Conservation (phyloP, 73 alveolate species). For the Chromera velia region DNA sequence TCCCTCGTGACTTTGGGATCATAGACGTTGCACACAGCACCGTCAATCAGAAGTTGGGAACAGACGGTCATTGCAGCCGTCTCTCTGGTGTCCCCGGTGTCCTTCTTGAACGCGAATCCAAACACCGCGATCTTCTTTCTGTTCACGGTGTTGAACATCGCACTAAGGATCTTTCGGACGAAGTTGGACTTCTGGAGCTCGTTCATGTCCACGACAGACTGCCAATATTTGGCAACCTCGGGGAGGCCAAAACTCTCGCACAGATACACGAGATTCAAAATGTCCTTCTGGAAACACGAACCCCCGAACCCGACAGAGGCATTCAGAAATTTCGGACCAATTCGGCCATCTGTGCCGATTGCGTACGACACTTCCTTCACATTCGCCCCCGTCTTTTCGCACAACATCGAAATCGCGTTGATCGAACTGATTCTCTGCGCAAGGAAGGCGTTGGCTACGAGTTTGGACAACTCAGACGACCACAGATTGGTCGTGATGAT, state of each 20-base stretch:
- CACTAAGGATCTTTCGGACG: slow-evolving; percentile 19
- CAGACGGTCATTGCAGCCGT: slow-evolving; percentile 51
- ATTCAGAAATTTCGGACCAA: slow-evolving; percentile 75
- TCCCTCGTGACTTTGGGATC: slow-evolving; percentile 62
- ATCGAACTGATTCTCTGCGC: slow-evolving; percentile 86
- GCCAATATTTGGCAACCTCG: slow-evolving; percentile 73
- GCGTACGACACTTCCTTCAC: slow-evolving; percentile 54
- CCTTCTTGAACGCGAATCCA: slow-evolving; percentile 72
- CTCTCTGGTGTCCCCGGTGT: slow-evolving; percentile 69
- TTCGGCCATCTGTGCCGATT: slow-evolving; percentile 69
- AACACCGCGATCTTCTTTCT: slow-evolving; percentile 51
- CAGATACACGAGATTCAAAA: slow-evolving; percentile 61
- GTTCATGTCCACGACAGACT: slow-evolving; percentile 68
- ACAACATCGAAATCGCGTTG: slow-evolving; percentile 83
- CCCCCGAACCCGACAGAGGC: slow-evolving; percentile 95
- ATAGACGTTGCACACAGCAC: slow-evolving; percentile 52
- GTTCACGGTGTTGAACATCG: slow-evolving; percentile 41
- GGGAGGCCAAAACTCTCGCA: slow-evolving; percentile 62
- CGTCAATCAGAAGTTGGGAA: slow-evolving; percentile 37
- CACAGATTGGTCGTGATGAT: slow-evolving; percentile 50
- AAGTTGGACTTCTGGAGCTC: slow-evolving; percentile 61
- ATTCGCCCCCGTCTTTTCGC: slow-evolving; percentile 87
- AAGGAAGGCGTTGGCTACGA: slow-evolving; percentile 80
- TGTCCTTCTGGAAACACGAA: slow-evolving; percentile 89
- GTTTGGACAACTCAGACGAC: slow-evolving; percentile 77